A percentile compares a stretch with the other conserved stretches of the same genome.
These are phyloP conservation scores for Blastomyces parvus DNA, from an alignment of 2,329 filamentous ascomycete species.

Conservation along the genomic window DNA sequence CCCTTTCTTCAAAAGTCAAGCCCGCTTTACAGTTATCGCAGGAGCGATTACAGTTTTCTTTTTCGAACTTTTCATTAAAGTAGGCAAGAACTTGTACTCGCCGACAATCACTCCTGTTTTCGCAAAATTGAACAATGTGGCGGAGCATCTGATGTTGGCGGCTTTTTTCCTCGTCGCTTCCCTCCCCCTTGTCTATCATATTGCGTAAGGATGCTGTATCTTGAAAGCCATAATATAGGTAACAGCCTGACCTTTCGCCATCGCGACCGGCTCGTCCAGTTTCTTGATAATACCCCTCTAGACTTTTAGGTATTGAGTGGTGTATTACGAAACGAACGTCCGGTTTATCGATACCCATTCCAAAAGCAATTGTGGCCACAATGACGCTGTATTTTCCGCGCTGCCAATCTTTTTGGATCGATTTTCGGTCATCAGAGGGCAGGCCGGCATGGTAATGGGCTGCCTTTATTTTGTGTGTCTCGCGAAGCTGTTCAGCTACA, in stretches of 20 bases:
- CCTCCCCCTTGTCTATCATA: constrained; percentile 77
- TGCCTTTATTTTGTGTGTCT: constrained; percentile 57
- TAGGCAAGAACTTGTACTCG: constrained; percentile 84
- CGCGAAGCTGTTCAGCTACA: constrained; percentile 59
- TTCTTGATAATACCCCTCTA: constrained; percentile 98
- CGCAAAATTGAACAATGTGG: constrained; percentile 76
- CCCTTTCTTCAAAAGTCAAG: constrained; percentile 58
- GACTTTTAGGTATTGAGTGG: constrained; percentile 80
- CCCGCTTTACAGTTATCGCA: constrained; percentile 87
- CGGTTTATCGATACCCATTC: constrained; percentile 99
- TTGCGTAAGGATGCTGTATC: constrained; percentile 65
- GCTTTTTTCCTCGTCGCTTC: constrained; percentile 67
- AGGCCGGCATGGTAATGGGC: constrained; percentile 81
- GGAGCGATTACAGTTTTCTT: constrained; percentile 57
- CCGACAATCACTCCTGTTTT: constrained; percentile 80
- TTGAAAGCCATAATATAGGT: constrained; percentile 74
- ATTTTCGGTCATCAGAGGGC: constrained; percentile 54
- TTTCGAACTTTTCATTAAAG: constrained; percentile 76
- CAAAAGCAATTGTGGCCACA: constrained; percentile 95
- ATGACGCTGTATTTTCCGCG: constrained; percentile 71
- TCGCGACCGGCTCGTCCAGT: constrained; percentile 91
- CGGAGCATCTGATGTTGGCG: constrained; percentile 77
- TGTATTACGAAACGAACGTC: constrained; percentile 96
- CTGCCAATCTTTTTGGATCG: constrained; percentile 77
- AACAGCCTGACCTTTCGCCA: constrained; percentile 76